These are phyloP conservation scores for Podospora conica DNA, from an alignment of 495 filamentous ascomycete species.

Conservation along the genomic window DNA sequence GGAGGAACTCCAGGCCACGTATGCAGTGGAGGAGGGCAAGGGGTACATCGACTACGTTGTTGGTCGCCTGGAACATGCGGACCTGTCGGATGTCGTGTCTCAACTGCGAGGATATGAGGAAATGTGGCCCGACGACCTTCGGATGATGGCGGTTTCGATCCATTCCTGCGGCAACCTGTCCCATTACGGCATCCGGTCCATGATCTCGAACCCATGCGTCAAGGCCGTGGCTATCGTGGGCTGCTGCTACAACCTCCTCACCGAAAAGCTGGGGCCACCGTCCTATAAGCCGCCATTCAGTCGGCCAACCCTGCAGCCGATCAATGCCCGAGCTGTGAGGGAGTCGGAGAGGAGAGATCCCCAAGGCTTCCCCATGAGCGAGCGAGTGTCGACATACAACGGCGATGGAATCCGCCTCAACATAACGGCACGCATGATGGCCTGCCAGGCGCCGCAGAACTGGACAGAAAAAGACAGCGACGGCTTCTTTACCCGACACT, in stretches of 20 bases:
- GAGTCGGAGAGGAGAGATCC: slow-evolving; percentile 64
- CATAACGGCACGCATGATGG: slow-evolving; percentile 96
- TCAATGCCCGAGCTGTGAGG: slow-evolving; percentile 42
- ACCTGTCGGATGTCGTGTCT: slow-evolving; percentile 51
- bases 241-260: slow-evolving; percentile 96
- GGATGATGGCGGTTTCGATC: slow-evolving; percentile 83
- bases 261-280: slow-evolving; percentile 79
- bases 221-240: slow-evolving; percentile 88
- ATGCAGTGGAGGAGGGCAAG: slow-evolving; percentile 48
- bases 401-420: slow-evolving; percentile 71
- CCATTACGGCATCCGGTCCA: slow-evolving; percentile 86
- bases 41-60: slow-evolving; percentile 65
- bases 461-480: slow-evolving; percentile 79
- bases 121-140: slow-evolving; percentile 31
- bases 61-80: slow-evolving; percentile 51
- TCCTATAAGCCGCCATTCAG: slow-evolving; percentile 70
- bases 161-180: slow-evolving; percentile 96
- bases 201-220: slow-evolving; percentile 75
- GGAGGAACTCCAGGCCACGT: slow-evolving; percentile 41
- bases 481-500: slow-evolving; percentile 86
- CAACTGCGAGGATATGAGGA: slow-evolving; percentile 32
- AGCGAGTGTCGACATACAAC: slow-evolving; percentile 56
- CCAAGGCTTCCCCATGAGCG: slow-evolving; percentile 89
- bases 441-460: slow-evolving; percentile 87
- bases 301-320: slow-evolving; percentile 56